Evolutionary conservation across 345 rosid species (phyloP), one percentile per base, ranked within the genome.

Genomic region (Citrus maxima): DNA sequence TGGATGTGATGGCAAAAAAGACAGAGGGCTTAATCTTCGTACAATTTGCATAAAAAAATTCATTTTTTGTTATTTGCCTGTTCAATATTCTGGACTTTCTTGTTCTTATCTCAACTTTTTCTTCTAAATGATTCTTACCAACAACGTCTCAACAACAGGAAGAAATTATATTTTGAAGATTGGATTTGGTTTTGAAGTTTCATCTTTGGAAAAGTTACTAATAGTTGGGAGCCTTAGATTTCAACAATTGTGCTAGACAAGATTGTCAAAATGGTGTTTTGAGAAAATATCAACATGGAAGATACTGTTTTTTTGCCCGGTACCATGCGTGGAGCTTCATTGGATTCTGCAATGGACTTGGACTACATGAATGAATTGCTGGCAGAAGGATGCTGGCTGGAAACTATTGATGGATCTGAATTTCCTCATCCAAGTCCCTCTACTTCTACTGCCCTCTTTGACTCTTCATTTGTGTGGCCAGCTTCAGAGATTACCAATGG

Each of bases 361-460:
- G 97, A 89, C 67, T 87, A 54, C 85, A 88, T 95, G 89, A 89
- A 95, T 82, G 94, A 91, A n/a, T 83, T 95, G 80, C 75, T 95
- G 72, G 84, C 93, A 37, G 96, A 93, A 61, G 99, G 99, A 63
- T 95, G 95, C 87, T 95, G 99, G 98, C 82, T 92, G 81, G 96
- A 95, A 83, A 79, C 96, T 49, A 82, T 91, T n/a, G 92, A 88
- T 77, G 97, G 97, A 82, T 92, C 94, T 70, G 98, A 92, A 81
- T 92, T 91, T 80, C 86, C 89, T 78, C 81, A 82, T 81, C 74
- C 80, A 18, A 79, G 81, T 82, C 89, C 90, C 21, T 80, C 89
- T 16, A 77, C 65, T 22, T 84, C 90, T 70, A 70, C 85, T 70
- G 38, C 81, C 79, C 71, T 88, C 38, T 75, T 87, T 63, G 92